Evolutionary conservation across 106 monocot species (phyloP), one percentile per base, ranked within the genome.

Genomic region (Hemerocallis citrina): DNA sequence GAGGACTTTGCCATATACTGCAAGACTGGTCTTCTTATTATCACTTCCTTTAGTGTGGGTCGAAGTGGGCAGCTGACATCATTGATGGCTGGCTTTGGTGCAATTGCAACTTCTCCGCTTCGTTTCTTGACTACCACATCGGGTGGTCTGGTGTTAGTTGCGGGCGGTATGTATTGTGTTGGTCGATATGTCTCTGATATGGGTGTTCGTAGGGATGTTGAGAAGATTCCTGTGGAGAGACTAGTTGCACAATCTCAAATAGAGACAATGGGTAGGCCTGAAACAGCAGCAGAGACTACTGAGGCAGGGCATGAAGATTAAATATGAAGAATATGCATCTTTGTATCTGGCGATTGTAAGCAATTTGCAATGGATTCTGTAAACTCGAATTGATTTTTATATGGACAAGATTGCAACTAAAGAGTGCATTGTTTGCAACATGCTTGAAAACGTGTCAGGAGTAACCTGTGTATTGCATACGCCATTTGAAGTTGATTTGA

Each of bases 1-100:
- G 93, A 93, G 82, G 89, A 93, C 62, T 93, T 93, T 33, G 93
- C 93, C 13, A 85, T 93, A 13, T 93, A 93, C 52, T 93, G 88
- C 74, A 93, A 89, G 74, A 93, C 93, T 2, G 82, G 89, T 34
- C 67, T 89, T 32, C 71, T 93, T 32, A 71, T 85, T 12, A 67
- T 17, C 31, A 83, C 77, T 1, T 19, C 31, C 6, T 75, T 67
- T 60, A 75, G 82, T 34, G 74, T 82, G 1, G 85, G 89, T 0
- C 57, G 89, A 9, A 92, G 92, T 34, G 85, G 92, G 19, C 92
- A 93, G 65, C 23, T 81, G 58, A 31, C 68, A 8, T 84, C 81
- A 3, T 11, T 88, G 23, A 61, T 75, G 3, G 80, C 92, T 34
- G 92, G 78, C 4, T 22, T 70, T 11, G 71, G 42, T 5, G 81